Base-by-base conservation (phyloP, 2,329 filamentous ascomycete species). In the Dactylellina drechsleri region DNA sequence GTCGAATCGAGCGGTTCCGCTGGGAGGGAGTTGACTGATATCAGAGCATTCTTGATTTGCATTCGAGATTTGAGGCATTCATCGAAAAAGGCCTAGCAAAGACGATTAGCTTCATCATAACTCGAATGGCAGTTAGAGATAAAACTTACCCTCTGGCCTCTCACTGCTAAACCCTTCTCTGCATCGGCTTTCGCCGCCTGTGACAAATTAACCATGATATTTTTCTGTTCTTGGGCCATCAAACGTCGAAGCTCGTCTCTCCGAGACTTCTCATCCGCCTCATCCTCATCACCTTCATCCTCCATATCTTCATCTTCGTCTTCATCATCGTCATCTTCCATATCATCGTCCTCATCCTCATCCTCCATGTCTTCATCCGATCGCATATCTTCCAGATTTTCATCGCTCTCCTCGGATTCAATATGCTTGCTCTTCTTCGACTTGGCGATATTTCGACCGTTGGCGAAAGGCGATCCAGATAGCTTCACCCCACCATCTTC, bases 11-110 rank as follows among this genome's bases (percentile, higher is more conserved):
- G 54, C 80, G 1, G 77, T 80, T 67, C 81, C 79, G 80, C 80
- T 15, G 86, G 82, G 47, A 96, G 85, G 0, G 92, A 90, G 81
- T 97, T 97, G 26, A 90, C 87, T 0, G 91, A 90, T 15, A 95
- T 87, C 13, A 99, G 83, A 1, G 92, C 92, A 82, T 97, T 98
- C 82, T 99, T 96, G 16, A 99, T 84, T 75, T 94, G 91, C 80
- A 99, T 97, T 18, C 95, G 89, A 13, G 93, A 87, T 82, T 97
- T 96, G 36, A 99, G 86, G 0, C 98, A 87, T 0, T 91, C 88
- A 78, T 98, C 94, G 80, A 97, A 99, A 0, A 90, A 88, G 56
- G 78, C 77, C 77, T 79, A 56, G 8, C 1, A 18, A 13, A n/a
- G 18, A 40, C n/a, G 23, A 59, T 70, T 16, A 68, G 4, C 41